phyloP scores from a whole-genome alignment of 2,329 filamentous ascomycete species.

The Penicillium glabrum region DNA sequence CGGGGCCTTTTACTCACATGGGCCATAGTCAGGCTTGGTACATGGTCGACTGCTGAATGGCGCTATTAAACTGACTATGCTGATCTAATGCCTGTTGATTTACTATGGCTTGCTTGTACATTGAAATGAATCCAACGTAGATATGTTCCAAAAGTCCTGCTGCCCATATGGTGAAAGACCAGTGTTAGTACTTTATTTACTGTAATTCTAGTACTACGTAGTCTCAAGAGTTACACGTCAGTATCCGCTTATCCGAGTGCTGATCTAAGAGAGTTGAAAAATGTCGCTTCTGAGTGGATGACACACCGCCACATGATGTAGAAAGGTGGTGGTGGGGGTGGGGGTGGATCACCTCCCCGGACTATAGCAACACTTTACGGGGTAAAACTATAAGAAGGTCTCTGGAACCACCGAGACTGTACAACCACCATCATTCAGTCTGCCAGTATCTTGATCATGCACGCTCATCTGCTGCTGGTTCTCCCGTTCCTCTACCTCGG shows the following conservation, averaged over 20 bases:
- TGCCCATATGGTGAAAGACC: not conserved
- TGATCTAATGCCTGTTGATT: not conserved
- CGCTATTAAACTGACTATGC: not conserved
- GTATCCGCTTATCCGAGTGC: not conserved
- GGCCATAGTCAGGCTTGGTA: not conserved
- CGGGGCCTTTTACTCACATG: not conserved
- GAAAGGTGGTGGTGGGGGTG: constrained; percentile 22
- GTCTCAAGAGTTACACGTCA: not conserved
- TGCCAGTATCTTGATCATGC: not conserved
- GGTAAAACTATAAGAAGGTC: not conserved
- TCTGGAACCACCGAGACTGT: not conserved
- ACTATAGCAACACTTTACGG: not conserved
- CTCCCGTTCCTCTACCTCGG: constrained; percentile 10
- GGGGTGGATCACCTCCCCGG: constrained; percentile 17
- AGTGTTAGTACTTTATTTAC: not conserved
- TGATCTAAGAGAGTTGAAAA: not conserved
- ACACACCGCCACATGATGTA: not conserved
- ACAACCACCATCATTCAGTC: not conserved
- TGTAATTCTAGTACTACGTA: not conserved
- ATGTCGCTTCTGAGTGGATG: not conserved
- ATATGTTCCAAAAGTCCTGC: not conserved
- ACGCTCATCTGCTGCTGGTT: constrained; percentile 15
- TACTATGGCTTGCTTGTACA: not conserved
- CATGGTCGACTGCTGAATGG: not conserved
- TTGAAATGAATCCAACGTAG: not conserved